Conservation (phyloP, 306 rosid species). For the Sesbania bispinosa region DNA sequence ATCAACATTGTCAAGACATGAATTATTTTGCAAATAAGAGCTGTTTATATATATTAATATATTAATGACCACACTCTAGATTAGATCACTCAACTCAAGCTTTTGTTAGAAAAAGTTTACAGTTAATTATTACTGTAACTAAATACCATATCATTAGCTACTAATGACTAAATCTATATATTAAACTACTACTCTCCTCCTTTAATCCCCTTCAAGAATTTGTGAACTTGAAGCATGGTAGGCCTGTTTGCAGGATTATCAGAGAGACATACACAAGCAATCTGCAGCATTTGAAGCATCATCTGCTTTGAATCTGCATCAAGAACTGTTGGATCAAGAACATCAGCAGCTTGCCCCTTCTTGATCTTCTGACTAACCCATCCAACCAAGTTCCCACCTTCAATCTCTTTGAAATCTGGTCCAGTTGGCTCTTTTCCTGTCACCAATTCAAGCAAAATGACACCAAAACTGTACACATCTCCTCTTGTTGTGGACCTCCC, state of each 20-base stretch:
- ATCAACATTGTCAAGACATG: background rate
- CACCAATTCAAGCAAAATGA: conserved; percentile 82
- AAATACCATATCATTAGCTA: conserved; percentile 1
- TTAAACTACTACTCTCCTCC: conserved; percentile 45
- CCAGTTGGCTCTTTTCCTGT: conserved; percentile 99
- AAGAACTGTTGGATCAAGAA: conserved; percentile 72
- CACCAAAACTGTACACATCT: conserved; percentile 93
- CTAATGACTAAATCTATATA: conserved; percentile 2
- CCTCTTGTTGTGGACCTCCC: conserved; percentile 90
- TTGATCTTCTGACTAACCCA: conserved; percentile 85
- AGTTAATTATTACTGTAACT: conserved; percentile 4
- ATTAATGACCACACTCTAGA: conserved; percentile 5
- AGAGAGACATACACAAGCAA: conserved; percentile 77
- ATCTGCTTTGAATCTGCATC: conserved; percentile 67
- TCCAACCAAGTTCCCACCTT: conserved; percentile 96
- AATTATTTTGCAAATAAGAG: conserved; percentile 14
- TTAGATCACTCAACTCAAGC: conserved; percentile 5
- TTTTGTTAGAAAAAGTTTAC: conserved; percentile 28
- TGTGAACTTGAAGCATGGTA: conserved; percentile 85
- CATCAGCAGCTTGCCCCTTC: conserved; percentile 70
- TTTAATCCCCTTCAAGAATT: conserved; percentile 68
- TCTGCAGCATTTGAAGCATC: conserved; percentile 82
- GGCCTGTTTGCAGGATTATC: conserved; percentile 92
- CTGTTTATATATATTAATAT: conserved; percentile 1
- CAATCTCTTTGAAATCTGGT: conserved; percentile 83